Conservation (phyloP, 495 filamentous ascomycete genomes). For the Trichoderma gamsii region DNA sequence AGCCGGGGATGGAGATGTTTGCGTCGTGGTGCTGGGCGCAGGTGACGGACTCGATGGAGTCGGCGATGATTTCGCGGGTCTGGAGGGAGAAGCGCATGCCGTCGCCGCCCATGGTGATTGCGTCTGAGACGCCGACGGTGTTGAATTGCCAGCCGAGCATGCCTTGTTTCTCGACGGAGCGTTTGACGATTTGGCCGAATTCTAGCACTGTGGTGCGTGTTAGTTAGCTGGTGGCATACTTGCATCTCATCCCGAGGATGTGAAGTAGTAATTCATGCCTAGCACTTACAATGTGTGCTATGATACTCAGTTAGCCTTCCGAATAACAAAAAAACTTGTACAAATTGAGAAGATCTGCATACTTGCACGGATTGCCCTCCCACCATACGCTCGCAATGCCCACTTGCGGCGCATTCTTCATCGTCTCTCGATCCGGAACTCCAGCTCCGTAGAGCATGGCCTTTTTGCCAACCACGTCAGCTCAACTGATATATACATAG, state of each 20-base stretch:
- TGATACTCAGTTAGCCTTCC: constrained; percentile 18
- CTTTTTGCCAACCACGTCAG: constrained; percentile 33
- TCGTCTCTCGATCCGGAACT: constrained; percentile 72
- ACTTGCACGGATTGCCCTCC: constrained; percentile 86
- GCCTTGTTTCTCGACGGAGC: constrained; percentile 67
- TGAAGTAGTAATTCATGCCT: neutral
- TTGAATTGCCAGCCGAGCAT: constrained; percentile 95
- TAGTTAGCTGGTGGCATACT: neutral
- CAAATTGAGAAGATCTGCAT: constrained; percentile 23
- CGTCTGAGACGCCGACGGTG: constrained; percentile 88
- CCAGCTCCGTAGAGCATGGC: constrained; percentile 97
- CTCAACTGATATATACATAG: neutral
- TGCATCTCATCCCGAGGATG: neutral
- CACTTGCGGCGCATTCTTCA: constrained; percentile 88
- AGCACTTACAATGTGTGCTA: constrained; percentile 43
- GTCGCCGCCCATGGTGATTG: constrained; percentile 94
- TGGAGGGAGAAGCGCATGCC: constrained; percentile 98
- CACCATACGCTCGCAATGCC: constrained; percentile 91
- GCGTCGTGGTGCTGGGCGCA: constrained; percentile 87
- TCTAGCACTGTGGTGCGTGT: constrained; percentile 59
- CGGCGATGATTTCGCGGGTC: constrained; percentile 89
- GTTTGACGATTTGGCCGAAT: constrained; percentile 84
- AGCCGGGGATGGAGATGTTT: constrained; percentile 90
- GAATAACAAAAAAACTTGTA: neutral
- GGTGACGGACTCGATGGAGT: constrained; percentile 88